These are phyloP conservation scores for Globisporangium abappressorium DNA, from an alignment of 352 stramenopile species.

Conservation along the genomic window DNA sequence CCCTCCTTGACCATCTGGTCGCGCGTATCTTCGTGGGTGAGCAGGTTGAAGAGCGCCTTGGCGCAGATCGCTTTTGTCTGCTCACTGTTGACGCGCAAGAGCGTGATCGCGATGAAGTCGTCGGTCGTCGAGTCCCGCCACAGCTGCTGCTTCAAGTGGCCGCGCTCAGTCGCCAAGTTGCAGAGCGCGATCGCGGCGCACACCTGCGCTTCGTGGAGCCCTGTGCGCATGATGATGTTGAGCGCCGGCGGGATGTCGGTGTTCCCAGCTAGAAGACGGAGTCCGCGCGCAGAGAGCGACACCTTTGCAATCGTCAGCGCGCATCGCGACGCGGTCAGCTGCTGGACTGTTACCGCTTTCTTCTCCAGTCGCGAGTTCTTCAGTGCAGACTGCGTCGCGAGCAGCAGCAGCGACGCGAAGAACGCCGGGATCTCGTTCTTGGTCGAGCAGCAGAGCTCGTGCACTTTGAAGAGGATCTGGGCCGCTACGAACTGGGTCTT, in stretches of 20 bases:
- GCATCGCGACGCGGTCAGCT: conserved; percentile 57
- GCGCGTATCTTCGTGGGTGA: conserved; percentile 74
- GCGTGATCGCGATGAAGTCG: conserved; percentile 86
- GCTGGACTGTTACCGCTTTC: conserved; percentile 36
- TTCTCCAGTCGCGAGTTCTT: conserved; percentile 60
- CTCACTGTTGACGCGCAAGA: conserved; percentile 80
- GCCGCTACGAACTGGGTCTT: conserved; percentile 49
- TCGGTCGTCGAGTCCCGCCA: conserved; percentile 71
- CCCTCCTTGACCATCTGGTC: conserved; percentile 73
- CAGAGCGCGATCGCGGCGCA: conserved; percentile 83
- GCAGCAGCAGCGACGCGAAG: conserved; percentile 52
- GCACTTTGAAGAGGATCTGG: conserved; percentile 61
- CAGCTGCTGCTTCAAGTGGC: conserved; percentile 30
- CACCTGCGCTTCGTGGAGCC: conserved; percentile 79
- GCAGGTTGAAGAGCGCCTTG: conserved; percentile 83
- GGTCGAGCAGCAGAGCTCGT: conserved; percentile 43
- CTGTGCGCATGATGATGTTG: conserved; percentile 84
- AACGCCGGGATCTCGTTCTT: conserved; percentile 44
- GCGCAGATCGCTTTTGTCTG: conserved; percentile 83
- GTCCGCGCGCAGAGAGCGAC: conserved; percentile 41
- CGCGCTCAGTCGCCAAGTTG: conserved; percentile 70
- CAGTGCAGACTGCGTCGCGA: conserved; percentile 49
- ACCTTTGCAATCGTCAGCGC: conserved; percentile 64
- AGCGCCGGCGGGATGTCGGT: conserved; percentile 59
- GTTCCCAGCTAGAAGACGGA: conserved; percentile 43